Evolutionary conservation across 257 asterid genomes (phyloP).

Genomic region (Jaltomata sinuosa): DNA sequence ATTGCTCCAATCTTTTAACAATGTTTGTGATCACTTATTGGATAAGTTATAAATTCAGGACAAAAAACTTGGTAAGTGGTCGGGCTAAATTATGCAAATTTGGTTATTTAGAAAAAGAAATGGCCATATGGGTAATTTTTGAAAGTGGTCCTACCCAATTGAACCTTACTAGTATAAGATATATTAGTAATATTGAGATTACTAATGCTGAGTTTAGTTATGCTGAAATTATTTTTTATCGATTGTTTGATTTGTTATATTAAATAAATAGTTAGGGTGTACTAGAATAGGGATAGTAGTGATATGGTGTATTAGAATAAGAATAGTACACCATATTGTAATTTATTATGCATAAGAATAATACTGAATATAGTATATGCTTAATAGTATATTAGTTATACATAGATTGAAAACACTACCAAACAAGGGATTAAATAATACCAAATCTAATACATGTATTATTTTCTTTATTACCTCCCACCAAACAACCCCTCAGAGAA

Average conservation of each 20-base stretch:
- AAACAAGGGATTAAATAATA: too few species aligned
- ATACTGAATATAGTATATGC: too few species aligned
- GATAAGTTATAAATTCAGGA: neutral
- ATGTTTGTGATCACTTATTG: neutral
- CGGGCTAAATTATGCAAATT: neutral
- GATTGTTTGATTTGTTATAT: neutral
- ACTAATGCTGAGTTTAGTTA: neutral
- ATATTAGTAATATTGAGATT: too few species aligned
- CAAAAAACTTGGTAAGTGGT: neutral
- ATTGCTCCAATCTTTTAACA: neutral
- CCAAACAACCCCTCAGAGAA: neutral
- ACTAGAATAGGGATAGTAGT: too few species aligned
- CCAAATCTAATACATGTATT: too few species aligned
- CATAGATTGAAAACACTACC: too few species aligned
- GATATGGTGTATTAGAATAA: too few species aligned
- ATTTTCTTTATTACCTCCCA: too few species aligned
- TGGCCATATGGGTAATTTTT: neutral
- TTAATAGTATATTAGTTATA: too few species aligned
- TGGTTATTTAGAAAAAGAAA: neutral
- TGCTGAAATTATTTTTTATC: neutral
- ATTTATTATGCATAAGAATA: too few species aligned
- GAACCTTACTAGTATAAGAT: neutral
- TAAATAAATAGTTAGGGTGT: too few species aligned
- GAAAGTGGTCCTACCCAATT: neutral
- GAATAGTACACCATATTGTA: too few species aligned